These are phyloP conservation scores for Chaetoscypha palmicola DNA, from an alignment of 2,329 filamentous ascomycete species.

Conservation along the genomic window DNA sequence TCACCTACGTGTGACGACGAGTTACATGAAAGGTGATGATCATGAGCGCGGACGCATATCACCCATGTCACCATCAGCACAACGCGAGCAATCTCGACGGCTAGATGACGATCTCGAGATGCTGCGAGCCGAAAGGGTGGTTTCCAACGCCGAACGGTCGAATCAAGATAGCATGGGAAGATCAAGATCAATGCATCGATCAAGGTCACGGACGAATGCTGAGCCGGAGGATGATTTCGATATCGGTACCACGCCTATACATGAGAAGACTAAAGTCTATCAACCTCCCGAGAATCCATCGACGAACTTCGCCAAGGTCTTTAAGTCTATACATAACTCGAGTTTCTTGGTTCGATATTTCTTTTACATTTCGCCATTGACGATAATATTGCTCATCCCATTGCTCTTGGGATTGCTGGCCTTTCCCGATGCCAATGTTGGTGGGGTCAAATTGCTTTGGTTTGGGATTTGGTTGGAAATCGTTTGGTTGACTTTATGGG, in stretches of 20 bases:
- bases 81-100: conserved; percentile 51
- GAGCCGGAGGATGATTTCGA: conserved; percentile 53
- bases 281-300: conserved; percentile 56
- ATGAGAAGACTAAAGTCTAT: conserved; percentile 59
- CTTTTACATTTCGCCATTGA: conserved; percentile 61
- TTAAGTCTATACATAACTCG: conserved; percentile 59
- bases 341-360: conserved; percentile 63
- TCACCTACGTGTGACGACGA: conserved; percentile 42
- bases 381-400: conserved; percentile 59
- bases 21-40: conserved; percentile 31
- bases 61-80: conserved; percentile 44
- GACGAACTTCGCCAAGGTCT: conserved; percentile 54
- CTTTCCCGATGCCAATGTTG: conserved; percentile 54
- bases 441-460: conserved; percentile 76
- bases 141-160: conserved; percentile 28
- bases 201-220: conserved; percentile 43
- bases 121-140: conserved; percentile 56
- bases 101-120: conserved; percentile 61
- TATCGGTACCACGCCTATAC: conserved; percentile 54
- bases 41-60: conserved; percentile 19
- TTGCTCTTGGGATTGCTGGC: conserved; percentile 56
- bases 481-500: conserved; percentile 87
- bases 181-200: conserved; percentile 33
- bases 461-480: conserved; percentile 95
- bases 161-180: conserved; percentile 28